Percentiles rank a stretch among this genome's conserved stretches.
Evolutionary conservation across 2,329 filamentous ascomycete species (phyloP).

Genomic region (Aspergillus clavatus): DNA sequence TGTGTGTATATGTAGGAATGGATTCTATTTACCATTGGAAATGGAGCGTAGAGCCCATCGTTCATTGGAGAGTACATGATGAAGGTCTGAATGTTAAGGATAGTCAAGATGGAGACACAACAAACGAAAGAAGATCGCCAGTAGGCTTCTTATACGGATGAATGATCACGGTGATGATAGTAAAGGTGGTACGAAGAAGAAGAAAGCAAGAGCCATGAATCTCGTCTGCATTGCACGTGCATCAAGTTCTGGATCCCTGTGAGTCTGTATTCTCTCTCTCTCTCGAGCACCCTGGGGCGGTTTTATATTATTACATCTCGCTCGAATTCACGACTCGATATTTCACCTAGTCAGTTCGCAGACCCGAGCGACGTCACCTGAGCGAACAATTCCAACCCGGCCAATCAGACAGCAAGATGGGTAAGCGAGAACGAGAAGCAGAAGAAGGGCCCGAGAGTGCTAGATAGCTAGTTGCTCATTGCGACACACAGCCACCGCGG

Average conservation of each 20-base stretch:
- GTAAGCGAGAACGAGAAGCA: not conserved
- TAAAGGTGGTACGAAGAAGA: not conserved
- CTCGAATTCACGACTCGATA: no score
- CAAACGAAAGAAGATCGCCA: not conserved
- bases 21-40: not conserved
- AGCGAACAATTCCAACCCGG: not conserved
- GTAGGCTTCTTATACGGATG: not conserved
- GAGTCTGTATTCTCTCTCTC: not conserved
- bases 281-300: no score
- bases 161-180: not conserved
- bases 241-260: not conserved
- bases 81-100: no score
- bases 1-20: no score
- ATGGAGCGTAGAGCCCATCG: not conserved
- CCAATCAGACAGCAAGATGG: not conserved
- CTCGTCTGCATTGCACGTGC: not conserved
- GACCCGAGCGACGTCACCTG: not conserved
- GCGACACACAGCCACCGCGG: not conserved
- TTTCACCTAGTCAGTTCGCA: not conserved
- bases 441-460: not conserved
- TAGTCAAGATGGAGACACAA: not conserved
- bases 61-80: not conserved
- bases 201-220: not conserved
- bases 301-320: no score
- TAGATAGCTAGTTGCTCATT: not conserved